Percentiles rank a stretch among this genome's conserved stretches.
Evolutionary conservation across 129 eudicot genomes (phyloP).

Genomic region (Daucus carota): DNA sequence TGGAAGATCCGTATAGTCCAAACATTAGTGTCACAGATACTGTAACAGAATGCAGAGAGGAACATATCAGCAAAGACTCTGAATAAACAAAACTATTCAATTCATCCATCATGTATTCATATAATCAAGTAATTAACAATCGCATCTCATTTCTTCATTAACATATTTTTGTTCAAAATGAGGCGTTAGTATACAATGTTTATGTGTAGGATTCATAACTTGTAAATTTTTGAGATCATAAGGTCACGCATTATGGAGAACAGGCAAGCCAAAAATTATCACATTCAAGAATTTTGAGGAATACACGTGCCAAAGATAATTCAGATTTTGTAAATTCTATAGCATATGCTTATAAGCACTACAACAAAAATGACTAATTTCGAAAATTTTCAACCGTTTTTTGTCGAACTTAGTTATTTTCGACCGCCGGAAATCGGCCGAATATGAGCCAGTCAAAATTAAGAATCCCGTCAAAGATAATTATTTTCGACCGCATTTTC

Average conservation of each 20-base stretch:
- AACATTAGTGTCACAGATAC: constrained; percentile 37
- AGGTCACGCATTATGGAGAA: neutral
- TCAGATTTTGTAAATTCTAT: too few species aligned
- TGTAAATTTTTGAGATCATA: neutral
- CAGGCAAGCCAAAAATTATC: neutral
- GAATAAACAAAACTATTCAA: neutral
- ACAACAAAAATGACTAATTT: too few species aligned
- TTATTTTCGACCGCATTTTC: too few species aligned
- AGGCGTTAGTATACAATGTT: neutral
- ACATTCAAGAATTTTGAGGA: too few species aligned
- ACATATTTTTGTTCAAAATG: neutral
- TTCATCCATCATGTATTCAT: neutral
- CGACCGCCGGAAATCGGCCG: too few species aligned
- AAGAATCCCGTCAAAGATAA: too few species aligned
- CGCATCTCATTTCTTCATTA: neutral
- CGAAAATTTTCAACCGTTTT: too few species aligned
- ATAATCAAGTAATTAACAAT: too few species aligned
- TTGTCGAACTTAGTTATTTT: too few species aligned
- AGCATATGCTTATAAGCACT: too few species aligned
- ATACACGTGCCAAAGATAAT: too few species aligned
- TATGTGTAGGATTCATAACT: neutral
- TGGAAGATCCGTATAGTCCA: constrained; percentile 39
- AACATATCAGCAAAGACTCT: neutral
- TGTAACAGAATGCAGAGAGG: constrained; percentile 15
- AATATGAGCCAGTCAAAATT: too few species aligned